Conservation (phyloP, 495 filamentous ascomycete species). For the Penicillium argentinense region DNA sequence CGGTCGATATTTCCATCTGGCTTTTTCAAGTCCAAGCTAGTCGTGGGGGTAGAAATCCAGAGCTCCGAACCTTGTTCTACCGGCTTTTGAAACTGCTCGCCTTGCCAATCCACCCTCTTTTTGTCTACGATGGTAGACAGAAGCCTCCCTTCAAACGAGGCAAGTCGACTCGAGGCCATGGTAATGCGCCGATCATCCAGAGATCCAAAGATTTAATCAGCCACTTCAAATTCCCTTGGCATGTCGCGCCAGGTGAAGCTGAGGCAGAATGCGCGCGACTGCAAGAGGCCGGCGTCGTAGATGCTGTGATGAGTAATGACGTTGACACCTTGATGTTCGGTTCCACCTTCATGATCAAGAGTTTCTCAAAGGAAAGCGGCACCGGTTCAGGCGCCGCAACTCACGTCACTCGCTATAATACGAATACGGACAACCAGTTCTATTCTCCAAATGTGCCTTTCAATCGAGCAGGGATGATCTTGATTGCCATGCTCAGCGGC, state of each 20-base stretch:
- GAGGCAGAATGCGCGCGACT: conserved; percentile 94
- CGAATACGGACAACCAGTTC: conserved; percentile 45
- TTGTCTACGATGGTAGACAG: conserved; percentile 91
- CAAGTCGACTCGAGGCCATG: conserved; percentile 45
- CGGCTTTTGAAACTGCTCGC: conserved; percentile 81
- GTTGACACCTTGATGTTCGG: conserved; percentile 99
- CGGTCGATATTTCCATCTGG: conserved; percentile 97
- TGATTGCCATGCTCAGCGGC: conserved; percentile 93
- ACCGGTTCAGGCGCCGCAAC: conserved; percentile 68
- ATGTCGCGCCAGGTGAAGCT: conserved; percentile 91
- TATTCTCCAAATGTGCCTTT: conserved; percentile 51
- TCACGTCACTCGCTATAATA: conserved; percentile 78
- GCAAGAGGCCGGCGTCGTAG: conserved; percentile 81
- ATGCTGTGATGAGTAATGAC: conserved; percentile 95
- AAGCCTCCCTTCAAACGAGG: conserved; percentile 92
- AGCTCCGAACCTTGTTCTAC: conserved; percentile 89
- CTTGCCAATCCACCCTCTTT: conserved; percentile 81
- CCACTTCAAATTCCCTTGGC: conserved; percentile 79
- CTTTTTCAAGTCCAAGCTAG: conserved; percentile 89
- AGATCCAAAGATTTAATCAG: conserved; percentile 77
- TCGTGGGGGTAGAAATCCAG: conserved; percentile 85
- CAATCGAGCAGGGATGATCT: conserved; percentile 84
- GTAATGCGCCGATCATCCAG: conserved; percentile 50
- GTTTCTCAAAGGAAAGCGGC: conserved; percentile 75
- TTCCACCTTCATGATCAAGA: conserved; percentile 70